These are phyloP conservation scores for Globisporangium spinosum DNA, from an alignment of 352 stramenopile genomes.

Conservation along the genomic window DNA sequence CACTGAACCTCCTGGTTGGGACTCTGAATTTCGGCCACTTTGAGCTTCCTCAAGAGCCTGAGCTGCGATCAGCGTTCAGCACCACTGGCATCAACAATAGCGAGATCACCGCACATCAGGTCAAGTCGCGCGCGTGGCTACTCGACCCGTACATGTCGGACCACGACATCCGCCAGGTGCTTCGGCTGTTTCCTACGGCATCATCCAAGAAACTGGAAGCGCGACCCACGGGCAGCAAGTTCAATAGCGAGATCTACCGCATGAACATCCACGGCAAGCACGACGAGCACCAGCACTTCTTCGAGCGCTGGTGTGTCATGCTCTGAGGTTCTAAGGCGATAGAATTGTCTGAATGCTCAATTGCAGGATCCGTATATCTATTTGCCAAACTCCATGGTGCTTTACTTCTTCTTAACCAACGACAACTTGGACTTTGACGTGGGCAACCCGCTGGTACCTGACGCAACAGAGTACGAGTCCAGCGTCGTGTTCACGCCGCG, in stretches of 20 bases:
- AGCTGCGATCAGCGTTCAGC: not conserved
- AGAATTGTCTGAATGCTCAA: not conserved
- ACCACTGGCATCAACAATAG: not conserved
- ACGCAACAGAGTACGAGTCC: slow-evolving; percentile 29
- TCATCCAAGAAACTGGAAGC: slow-evolving; percentile 36
- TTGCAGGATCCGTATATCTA: not conserved
- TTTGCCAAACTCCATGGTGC: not conserved
- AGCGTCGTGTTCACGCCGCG: slow-evolving; percentile 47
- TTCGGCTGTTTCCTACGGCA: slow-evolving; percentile 37
- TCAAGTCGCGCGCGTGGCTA: slow-evolving; percentile 54
- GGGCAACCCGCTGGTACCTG: not conserved
- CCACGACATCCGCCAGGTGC: slow-evolving; percentile 48
- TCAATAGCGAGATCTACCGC: slow-evolving; percentile 40
- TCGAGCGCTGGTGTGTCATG: slow-evolving; percentile 69
- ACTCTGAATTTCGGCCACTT: slow-evolving; percentile 61
- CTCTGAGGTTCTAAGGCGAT: slow-evolving; percentile 24
- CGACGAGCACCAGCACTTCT: slow-evolving; percentile 59
- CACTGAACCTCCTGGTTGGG: slow-evolving; percentile 46
- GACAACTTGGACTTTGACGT: not conserved
- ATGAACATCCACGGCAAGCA: slow-evolving; percentile 51
- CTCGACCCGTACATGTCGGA: slow-evolving; percentile 77
- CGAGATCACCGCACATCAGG: not conserved
- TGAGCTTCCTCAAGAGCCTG: slow-evolving; percentile 8
- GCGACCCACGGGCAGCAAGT: slow-evolving; percentile 41
- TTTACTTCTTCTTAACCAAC: slow-evolving; percentile 5